phyloP scores from a whole-genome alignment of 306 rosid genomes.

The Dryas alaskensis region DNA sequence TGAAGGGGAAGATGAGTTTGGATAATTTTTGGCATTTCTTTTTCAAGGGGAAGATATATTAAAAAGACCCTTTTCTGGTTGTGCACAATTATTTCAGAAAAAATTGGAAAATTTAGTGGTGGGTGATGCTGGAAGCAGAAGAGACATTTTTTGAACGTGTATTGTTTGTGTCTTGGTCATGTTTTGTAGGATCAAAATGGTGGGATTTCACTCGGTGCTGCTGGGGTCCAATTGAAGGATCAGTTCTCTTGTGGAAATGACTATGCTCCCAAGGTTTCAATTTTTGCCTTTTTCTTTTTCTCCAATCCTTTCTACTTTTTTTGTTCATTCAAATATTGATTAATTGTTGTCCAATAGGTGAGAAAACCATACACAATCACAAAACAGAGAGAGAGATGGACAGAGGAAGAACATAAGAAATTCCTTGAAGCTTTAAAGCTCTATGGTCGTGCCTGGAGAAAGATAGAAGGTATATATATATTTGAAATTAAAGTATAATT shows the following conservation, averaged over 20 bases:
- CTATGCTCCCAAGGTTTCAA: conserved; percentile 54
- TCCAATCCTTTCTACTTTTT: background rate
- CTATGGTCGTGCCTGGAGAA: conserved; percentile 80
- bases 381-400: conserved; percentile 85
- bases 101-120: background rate
- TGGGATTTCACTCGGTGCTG: conserved; percentile 32
- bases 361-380: conserved; percentile 87
- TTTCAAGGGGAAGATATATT: background rate
- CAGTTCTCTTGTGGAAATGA: conserved; percentile 56
- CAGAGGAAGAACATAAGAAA: conserved; percentile 80
- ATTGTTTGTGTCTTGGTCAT: conserved; percentile 21
- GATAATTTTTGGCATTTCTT: background rate
- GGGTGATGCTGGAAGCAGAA: too few species aligned
- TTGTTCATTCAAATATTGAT: background rate
- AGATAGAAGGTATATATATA: conserved; percentile 59
- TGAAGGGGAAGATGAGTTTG: background rate
- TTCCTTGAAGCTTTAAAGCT: conserved; percentile 81
- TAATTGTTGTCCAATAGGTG: conserved; percentile 33
- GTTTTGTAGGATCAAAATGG: conserved; percentile 45
- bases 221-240: conserved; percentile 42
- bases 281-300: conserved; percentile 2
- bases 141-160: background rate
- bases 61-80: background rate
- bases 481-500: background rate
- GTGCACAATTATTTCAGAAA: background rate